Evolutionary conservation across 2,329 filamentous ascomycete genomes (phyloP), one percentile per base, ranked within the genome.

Genomic region (Rachicladosporium sp.): DNA sequence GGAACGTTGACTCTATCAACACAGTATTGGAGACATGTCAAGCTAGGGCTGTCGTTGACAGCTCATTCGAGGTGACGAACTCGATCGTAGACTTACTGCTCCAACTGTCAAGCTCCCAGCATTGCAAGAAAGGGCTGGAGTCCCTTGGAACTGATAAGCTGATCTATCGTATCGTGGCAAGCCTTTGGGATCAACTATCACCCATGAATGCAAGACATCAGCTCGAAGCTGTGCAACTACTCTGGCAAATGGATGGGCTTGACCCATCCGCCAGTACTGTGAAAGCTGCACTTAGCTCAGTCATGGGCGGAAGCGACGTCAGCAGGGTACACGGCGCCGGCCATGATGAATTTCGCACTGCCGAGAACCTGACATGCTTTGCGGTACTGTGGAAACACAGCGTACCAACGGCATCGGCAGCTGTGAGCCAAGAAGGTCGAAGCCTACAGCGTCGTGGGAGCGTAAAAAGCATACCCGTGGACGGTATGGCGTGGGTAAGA

Each of bases 161-260:
- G 23, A 27, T 27, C 23, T 27, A 27, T 27, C 23, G 23, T 15
- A 36, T 12, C 31, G 36, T 29, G 39, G 35, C 12, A 23, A 41
- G 3, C 23, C 29, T 41, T 2, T 41, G 39, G 39, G 10, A 66
- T 4, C 86, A 84, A 52, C 64, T 98, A 31, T 83, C 86, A 1
- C 80, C 84, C n/a, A 71, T 78, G 9, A 79, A 80, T 46, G 87
- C 88, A 0, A 94, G 94, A 55, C 93, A 89, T 49, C 91, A 96
- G 54, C 88, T 98, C 27, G 93, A 98, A 63, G 80, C 87, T 11
- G 84, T 93, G 6, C 78, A 83, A 42, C 81, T 78, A 49, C 66
- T 98, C 31, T 93, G 91, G 84, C 78, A 86, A 48, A 65, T 98
- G 37, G 87, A 96, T 50, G 46, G 48, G 9, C 34, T 53, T n/a